Evolutionary conservation across 2,329 filamentous ascomycete genomes (phyloP), one percentile per base, ranked within the genome.

Genomic region (Aspergillus pseudonomiae): DNA sequence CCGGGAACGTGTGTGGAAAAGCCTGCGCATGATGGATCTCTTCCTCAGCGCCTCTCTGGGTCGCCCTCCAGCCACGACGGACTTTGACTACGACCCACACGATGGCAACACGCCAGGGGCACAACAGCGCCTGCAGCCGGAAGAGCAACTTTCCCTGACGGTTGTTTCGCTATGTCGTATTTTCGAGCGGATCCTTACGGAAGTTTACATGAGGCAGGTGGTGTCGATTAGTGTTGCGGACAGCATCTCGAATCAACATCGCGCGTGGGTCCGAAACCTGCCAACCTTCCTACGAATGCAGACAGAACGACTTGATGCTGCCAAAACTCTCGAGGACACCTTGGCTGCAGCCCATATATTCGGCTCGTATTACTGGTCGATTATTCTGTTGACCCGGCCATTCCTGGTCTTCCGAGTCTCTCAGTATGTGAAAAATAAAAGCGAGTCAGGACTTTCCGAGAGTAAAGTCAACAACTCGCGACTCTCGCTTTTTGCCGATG

Each of bases 321-420:
- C 77, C 64, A 71, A 78, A 24, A 68, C 71, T 11, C 70, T 77
- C 54, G 70, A 77, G 43, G 75, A 71, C 34, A 76, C 76, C 9
- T 69, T 84, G 9, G 81, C 82, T 3, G 80, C 82, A 6, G 82
- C 81, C n/a, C 83, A 84, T 48, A 78, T 82, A 1, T 77, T 85
- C 16, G 81, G 81, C 36, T 79, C 83, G 3, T 85, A 85, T 62
- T 84, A 84, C 68, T 85, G 83, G 74, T 83, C 81, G 1, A 84
- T 85, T 50, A 84, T 85, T 70, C 74, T 85, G 4, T 71, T 85
- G 4, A 84, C 83, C 7, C 75, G 83, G n/a, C 83, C 83, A 0
- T 85, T 85, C 61, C 74, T 85, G 12, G 80, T 84, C 30, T 85
- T 83, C 66, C 80, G 83, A 57, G 75, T 84, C 1, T 83, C 78